Base-by-base conservation (phyloP, 2,329 filamentous ascomycete species). In the Xylaria polymorpha region DNA sequence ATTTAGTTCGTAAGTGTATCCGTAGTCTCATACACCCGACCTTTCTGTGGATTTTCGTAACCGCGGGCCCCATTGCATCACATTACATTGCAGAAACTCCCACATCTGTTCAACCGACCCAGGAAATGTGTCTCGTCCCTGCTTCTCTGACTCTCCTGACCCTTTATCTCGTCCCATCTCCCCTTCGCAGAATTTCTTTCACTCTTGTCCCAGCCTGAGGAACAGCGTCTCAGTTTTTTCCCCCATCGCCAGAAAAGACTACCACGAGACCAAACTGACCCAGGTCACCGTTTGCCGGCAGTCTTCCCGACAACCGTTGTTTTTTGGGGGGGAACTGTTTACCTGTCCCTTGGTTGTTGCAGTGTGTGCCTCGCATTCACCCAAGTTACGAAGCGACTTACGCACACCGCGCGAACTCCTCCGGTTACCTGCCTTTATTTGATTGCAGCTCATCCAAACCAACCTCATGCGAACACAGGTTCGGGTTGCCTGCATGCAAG, bases 401-500 rank as follows among this genome's bases (percentile, higher is more conserved):
- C 71, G 66, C 72, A 68, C 70, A 67, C 74, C 71, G 72, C 75
- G 73, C 76, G 77, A 78, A 77, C 77, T 66, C 48, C 65, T 39
- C 71, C 80, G 79, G 80, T 74, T 80, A 77, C 76, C 76, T 75
- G 74, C 81, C 72, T 77, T 72, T 74, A 67, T 77, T 74, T 79
- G 77, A 79, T 80, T 81, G 78, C 78, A 78, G 76, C 72, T 68
- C 73, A 70, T 71, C 76, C 76, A 79, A 79, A 76, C 75, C 73
- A 73, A 71, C 72, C 75, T 76, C 76, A 81, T 82, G 81, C 81
- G 81, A 83, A 83, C 81, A 83, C 81, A 83, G 80, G 80, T 83
- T 82, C 80, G 78, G 82, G 81, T 76, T 81, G 79, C 77, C 79
- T 80, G 81, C 82, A 83, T 82, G 78, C 78, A 76, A 80, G 78